Base-by-base conservation (phyloP, 2,329 filamentous ascomycete genomes). In the Talaromyces pinophilus region DNA sequence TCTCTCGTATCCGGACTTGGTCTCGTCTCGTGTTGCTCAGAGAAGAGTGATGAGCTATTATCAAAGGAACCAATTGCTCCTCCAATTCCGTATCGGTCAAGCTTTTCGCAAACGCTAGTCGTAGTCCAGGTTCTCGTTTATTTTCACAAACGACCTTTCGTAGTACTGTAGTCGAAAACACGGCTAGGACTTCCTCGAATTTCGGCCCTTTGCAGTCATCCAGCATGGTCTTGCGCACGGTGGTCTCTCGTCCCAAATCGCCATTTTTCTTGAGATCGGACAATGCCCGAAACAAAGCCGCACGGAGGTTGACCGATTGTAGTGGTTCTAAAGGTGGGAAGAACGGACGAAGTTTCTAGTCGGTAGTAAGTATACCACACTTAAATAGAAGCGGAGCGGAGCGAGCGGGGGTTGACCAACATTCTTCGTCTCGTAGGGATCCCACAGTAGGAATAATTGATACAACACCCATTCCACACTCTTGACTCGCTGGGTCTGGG, bases 201-300 rank as follows among this genome's bases (percentile, higher is more conserved):
- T 92, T 89, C 64, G 97, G 93, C 5, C 94, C 94, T 70, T 91
- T 93, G 80, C 95, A 99, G 72, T 99, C 94, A 75, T 99, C 95
- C 62, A 99, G 83, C 92, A 97, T 97, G 0, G 92, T 96, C 81
- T 97, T 97, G 62, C 95, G 88, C 38, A 98, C 80, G 0, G 96
- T 86, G 0, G 87, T 86, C 73, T 97, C 93, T 60, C 92, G 85
- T 2, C 92, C 92, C 8, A 98, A 82, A 0, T 90, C 82, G 35
- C 93, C 93, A 80, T 88, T 92, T 81, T 96, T 96, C 82, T 98
- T 98, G 67, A 92, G 83, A 62, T 92, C 89, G 69, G 94, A 91
- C 63, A 99, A 86, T 70, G 86, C 88, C 77, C 92, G 87, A 72
- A 93, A 90, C 8, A 97, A 84, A 8, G 92, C 92, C 38, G 92